phyloP scores from a whole-genome alignment of 1,284 basidiomycete species.

The Phenoliferia sp. region DNA sequence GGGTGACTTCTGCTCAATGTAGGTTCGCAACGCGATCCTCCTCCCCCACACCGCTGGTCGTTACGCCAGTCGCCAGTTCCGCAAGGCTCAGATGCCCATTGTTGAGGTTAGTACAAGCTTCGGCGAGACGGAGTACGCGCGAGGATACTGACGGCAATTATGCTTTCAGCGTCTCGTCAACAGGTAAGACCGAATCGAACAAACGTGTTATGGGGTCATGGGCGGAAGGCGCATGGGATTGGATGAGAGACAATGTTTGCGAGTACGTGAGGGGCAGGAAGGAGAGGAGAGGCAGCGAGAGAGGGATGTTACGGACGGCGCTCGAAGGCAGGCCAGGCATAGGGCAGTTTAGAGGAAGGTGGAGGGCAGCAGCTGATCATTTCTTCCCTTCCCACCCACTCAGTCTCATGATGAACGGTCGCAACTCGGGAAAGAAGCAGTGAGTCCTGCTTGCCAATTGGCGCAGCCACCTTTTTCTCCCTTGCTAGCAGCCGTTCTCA shows the following conservation, averaged over 20 bases:
- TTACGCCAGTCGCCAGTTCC: slow-evolving; percentile 99
- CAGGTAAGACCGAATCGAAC: slow-evolving; percentile 62
- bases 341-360: neutral
- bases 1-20: neutral
- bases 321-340: too few relatives aligned
- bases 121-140: neutral
- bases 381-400: neutral
- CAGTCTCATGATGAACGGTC: slow-evolving; percentile 99
- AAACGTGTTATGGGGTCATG: neutral
- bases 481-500: neutral
- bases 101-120: slow-evolving; percentile 56
- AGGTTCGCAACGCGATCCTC: slow-evolving; percentile 15
- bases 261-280: neutral
- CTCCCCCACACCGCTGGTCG: slow-evolving; percentile 91
- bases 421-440: slow-evolving; percentile 77
- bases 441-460: neutral
- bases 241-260: too few relatives aligned
- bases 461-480: neutral
- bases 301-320: neutral
- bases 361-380: neutral
- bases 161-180: slow-evolving; percentile 73
- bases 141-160: neutral
- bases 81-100: slow-evolving; percentile 99
- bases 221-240: neutral
- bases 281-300: neutral